A percentile compares a stretch with the other conserved stretches of the same genome.
These are phyloP conservation scores for Aspergillus felis DNA, from an alignment of 2,329 filamentous ascomycete species.

Conservation along the genomic window DNA sequence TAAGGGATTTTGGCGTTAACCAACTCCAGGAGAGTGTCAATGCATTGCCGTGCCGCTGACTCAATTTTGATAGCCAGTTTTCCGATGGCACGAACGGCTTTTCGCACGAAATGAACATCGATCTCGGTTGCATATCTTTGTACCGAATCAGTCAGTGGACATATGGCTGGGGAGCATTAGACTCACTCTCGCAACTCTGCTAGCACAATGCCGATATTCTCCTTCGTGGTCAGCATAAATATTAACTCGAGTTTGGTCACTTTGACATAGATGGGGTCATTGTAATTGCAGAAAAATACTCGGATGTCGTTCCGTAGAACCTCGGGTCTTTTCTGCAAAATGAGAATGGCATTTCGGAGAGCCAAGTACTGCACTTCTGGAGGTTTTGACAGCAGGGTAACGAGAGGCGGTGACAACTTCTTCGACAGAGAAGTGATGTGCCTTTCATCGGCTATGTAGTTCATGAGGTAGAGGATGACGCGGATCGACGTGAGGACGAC, in stretches of 20 bases:
- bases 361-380: constrained; percentile 98
- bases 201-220: constrained; percentile 91
- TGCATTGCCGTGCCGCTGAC: constrained; percentile 83
- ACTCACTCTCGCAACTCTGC: constrained; percentile 83
- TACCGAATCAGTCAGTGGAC: constrained; percentile 3
- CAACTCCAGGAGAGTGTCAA: constrained; percentile 85
- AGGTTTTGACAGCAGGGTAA: constrained; percentile 91
- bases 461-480: constrained; percentile 96
- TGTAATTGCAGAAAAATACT: constrained; percentile 99
- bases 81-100: constrained; percentile 93
- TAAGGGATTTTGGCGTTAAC: constrained; percentile 98
- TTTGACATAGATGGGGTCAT: constrained; percentile 98
- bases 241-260: constrained; percentile 98
- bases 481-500: constrained; percentile 95
- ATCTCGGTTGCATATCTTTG: constrained; percentile 85
- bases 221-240: constrained; percentile 95
- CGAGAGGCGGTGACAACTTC: constrained; percentile 90
- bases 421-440: constrained; percentile 81
- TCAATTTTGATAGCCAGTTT: constrained; percentile 99
- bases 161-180: not conserved
- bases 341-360: constrained; percentile 86
- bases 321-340: constrained; percentile 86
- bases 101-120: constrained; percentile 96
- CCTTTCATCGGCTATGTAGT: constrained; percentile 92
- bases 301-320: constrained; percentile 94